Conservation (phyloP, 495 filamentous ascomycete genomes). For the Eremomyces bilateralis region DNA sequence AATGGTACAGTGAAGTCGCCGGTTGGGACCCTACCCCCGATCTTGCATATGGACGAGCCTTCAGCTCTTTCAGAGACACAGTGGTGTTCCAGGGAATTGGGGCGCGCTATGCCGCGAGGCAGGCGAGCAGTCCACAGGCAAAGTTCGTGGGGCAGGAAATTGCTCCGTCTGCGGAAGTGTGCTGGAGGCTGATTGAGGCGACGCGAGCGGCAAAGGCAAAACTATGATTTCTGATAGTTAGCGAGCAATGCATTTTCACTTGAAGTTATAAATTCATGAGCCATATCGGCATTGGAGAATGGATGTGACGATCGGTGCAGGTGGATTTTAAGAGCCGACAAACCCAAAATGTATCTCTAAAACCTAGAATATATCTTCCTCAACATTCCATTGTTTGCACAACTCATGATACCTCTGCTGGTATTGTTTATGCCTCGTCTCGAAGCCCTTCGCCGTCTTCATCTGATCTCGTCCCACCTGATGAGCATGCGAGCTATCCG, state of each 20-base stretch:
- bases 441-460: slow-evolving; percentile 18
- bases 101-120: slow-evolving; percentile 51
- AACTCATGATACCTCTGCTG: slow-evolving; percentile 15
- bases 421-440: slow-evolving; percentile 17
- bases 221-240: too few species aligned
- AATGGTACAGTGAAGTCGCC: slow-evolving; percentile 48
- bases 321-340: too few species aligned
- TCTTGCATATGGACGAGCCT: slow-evolving; percentile 32
- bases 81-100: slow-evolving; percentile 83
- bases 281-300: too few species aligned
- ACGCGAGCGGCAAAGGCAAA: slow-evolving; percentile 15
- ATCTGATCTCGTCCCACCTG: slow-evolving; percentile 22
- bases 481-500: slow-evolving; percentile 22
- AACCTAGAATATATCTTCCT: slow-evolving; percentile 2
- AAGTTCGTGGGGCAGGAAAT: slow-evolving; percentile 39
- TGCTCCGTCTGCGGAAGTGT: slow-evolving; percentile 39
- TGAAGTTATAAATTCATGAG: too few species aligned
- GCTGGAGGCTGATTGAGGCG: slow-evolving; percentile 39
- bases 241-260: too few species aligned
- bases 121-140: slow-evolving; percentile 72
- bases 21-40: slow-evolving; percentile 40
- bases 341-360: too few species aligned
- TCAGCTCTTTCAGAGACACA: slow-evolving; percentile 43
- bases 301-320: too few species aligned
- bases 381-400: slow-evolving; percentile 15